Evolutionary conservation across 2,329 filamentous ascomycete species (phyloP), one percentile per base, ranked within the genome.

Genomic region (Chaetothyriales sp.): DNA sequence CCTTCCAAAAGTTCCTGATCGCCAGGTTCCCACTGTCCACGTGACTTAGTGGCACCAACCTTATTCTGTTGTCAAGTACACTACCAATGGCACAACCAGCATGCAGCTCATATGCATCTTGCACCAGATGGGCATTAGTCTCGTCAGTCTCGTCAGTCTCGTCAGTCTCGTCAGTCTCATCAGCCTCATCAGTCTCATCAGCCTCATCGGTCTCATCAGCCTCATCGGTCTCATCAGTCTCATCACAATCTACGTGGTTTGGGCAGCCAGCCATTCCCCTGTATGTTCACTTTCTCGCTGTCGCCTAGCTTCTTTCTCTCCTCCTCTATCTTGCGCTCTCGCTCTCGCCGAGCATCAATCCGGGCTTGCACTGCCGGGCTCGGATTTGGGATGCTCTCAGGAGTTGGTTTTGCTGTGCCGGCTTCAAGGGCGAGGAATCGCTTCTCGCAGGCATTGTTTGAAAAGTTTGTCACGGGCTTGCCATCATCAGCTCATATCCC

Each of bases 331-430:
- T 46, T 52, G 8, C 32, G 45, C 46, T 61, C 54, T 39, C 55
- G 56, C 32, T 55, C 44, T 47, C 47, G 51, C 10, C 58, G 59
- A 9, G 57, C 53, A 39, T 53, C 18, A 36, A 61, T 57, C 18
- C 58, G 55, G 25, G 54, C 57, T n/a, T 55, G 49, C n/a, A 54
- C 50, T 9, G 58, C 52, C 25, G 54, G 51, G 8, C 53, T 50
- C 2, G 57, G 59, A 43, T 61, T 54, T 9, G 46, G 25, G 45
- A 60, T 52, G 18, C 51, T 56, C 42, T 73, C 71, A 18, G 67
- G 68, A 1, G 73, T 71, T 18, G 68, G 66, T 26, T 63, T 63
- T 2, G 71, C 73, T 6, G 62, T 70, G n/a, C 70, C 73, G 28
- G 66, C 57, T 18, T 65, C 56, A 15, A 73, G 58, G 12, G 62